phyloP scores from a whole-genome alignment of 768 basidiomycete genomes.

The Termitomyces sp. region DNA sequence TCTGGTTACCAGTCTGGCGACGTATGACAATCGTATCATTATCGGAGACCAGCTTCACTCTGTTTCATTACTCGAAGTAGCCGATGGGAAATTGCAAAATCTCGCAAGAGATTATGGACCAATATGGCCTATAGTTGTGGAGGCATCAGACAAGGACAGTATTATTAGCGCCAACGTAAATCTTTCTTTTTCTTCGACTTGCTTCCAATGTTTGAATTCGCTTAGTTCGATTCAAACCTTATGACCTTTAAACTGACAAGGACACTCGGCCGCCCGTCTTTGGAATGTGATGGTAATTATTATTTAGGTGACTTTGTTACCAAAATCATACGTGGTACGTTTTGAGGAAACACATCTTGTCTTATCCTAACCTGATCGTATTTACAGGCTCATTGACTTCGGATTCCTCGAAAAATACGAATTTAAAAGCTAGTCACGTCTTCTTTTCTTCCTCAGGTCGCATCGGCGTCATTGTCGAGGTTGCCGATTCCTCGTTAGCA shows the following conservation, averaged over 20 bases:
- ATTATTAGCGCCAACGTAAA: slow-evolving; percentile 76
- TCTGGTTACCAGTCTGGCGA: slow-evolving; percentile 60
- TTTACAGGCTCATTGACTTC: slow-evolving; percentile 48
- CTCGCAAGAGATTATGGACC: slow-evolving; percentile 73
- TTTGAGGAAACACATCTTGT: neutral
- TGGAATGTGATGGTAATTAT: slow-evolving; percentile 67
- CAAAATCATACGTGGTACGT: slow-evolving; percentile 62
- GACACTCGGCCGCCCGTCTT: slow-evolving; percentile 32
- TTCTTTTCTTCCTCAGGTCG: slow-evolving; percentile 78
- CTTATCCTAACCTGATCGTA: neutral
- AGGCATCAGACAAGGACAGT: slow-evolving; percentile 44
- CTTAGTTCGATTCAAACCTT: slow-evolving; percentile 61
- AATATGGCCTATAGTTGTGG: slow-evolving; percentile 66
- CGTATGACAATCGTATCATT: slow-evolving; percentile 48
- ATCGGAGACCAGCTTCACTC: slow-evolving; percentile 82
- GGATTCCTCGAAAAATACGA: slow-evolving; percentile 33
- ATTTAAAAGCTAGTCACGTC: slow-evolving; percentile 52
- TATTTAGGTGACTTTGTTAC: slow-evolving; percentile 75
- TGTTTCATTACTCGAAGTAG: slow-evolving; percentile 59
- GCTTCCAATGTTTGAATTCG: neutral
- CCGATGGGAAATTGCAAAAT: slow-evolving; percentile 36
- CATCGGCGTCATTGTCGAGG: slow-evolving; percentile 66
- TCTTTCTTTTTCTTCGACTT: slow-evolving; percentile 5
- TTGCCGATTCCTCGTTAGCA: slow-evolving; percentile 44
- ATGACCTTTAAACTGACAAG: slow-evolving; percentile 52